phyloP scores from a whole-genome alignment of 345 rosid genomes.

The Turnera subulata region DNA sequence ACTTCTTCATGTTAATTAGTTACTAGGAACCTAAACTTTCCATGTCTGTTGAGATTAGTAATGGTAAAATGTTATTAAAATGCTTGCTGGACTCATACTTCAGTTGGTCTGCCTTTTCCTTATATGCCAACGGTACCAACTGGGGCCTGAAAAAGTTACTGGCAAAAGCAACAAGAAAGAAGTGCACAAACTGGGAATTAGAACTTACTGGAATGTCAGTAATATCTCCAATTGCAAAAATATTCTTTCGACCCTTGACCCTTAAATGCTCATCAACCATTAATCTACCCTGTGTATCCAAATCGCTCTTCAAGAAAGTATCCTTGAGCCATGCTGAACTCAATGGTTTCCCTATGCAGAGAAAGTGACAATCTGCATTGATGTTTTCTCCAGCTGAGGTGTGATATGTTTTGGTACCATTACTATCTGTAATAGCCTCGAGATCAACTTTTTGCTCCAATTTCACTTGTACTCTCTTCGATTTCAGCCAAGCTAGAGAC shows the following conservation, averaged over 20 bases:
- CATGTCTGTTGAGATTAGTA: too few species aligned
- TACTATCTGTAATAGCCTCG: conserved; percentile 38
- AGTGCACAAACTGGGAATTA: background rate
- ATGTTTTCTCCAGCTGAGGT: conserved; percentile 63
- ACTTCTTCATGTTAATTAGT: too few species aligned
- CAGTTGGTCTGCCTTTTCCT: too few species aligned
- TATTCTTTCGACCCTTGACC: conserved; percentile 43
- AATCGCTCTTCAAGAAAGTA: conserved; percentile 41
- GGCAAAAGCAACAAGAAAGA: background rate
- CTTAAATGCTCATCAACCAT: conserved; percentile 68
- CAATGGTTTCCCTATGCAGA: conserved; percentile 59
- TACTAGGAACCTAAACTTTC: too few species aligned
- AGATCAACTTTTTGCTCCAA: conserved; percentile 64
- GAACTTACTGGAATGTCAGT: conserved; percentile 60
- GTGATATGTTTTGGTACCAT: conserved; percentile 27
- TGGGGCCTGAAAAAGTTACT: background rate
- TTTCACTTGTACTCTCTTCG: conserved; percentile 67
- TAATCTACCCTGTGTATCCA: conserved; percentile 64
- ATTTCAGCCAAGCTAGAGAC: conserved; percentile 61
- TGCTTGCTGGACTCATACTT: too few species aligned
- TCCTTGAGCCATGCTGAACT: conserved; percentile 66
- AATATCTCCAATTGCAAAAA: conserved; percentile 76
- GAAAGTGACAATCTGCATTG: conserved; percentile 70
- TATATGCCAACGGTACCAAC: background rate
- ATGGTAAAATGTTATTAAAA: too few species aligned